Percentiles rank a stretch among this genome's conserved stretches.
These are phyloP conservation scores for Grammothele lineata DNA, from an alignment of 768 basidiomycete species.

Conservation along the genomic window DNA sequence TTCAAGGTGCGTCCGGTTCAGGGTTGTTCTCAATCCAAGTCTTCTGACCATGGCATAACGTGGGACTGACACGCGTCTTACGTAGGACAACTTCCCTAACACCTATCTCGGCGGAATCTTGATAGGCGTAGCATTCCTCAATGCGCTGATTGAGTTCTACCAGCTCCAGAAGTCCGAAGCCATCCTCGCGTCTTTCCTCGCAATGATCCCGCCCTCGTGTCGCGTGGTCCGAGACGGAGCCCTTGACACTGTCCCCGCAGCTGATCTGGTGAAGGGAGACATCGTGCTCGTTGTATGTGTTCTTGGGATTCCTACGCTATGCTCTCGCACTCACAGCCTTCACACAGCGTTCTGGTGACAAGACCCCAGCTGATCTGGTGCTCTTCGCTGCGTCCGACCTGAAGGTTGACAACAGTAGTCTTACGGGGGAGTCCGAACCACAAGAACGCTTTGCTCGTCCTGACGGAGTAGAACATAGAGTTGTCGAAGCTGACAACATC, in stretches of 20 bases:
- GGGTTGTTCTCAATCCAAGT: neutral
- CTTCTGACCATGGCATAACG: too few relatives aligned
- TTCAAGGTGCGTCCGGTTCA: conserved; percentile 39
- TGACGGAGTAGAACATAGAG: conserved; percentile 42
- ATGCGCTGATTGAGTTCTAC: conserved; percentile 65
- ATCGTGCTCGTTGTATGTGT: conserved; percentile 52
- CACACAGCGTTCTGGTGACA: conserved; percentile 58
- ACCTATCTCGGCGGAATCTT: conserved; percentile 69
- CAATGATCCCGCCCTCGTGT: conserved; percentile 69
- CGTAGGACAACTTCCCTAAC: conserved; percentile 55
- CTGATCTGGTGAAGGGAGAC: conserved; percentile 63
- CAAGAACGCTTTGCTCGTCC: conserved; percentile 51
- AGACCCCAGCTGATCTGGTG: conserved; percentile 65
- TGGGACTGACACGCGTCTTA: conserved; percentile 7
- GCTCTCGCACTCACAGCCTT: neutral
- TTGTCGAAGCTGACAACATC: conserved; percentile 64
- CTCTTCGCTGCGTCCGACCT: conserved; percentile 57
- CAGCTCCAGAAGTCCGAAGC: conserved; percentile 74
- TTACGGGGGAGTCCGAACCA: conserved; percentile 69
- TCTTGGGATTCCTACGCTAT: neutral
- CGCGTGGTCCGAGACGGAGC: conserved; percentile 57
- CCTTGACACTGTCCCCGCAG: conserved; percentile 52
- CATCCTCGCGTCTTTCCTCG: conserved; percentile 67
- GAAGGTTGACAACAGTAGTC: conserved; percentile 67
- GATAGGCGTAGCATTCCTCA: conserved; percentile 63